Evolutionary conservation across 345 rosid species (phyloP), one percentile per base, ranked within the genome.

Genomic region (Hibiscus mutabilis): DNA sequence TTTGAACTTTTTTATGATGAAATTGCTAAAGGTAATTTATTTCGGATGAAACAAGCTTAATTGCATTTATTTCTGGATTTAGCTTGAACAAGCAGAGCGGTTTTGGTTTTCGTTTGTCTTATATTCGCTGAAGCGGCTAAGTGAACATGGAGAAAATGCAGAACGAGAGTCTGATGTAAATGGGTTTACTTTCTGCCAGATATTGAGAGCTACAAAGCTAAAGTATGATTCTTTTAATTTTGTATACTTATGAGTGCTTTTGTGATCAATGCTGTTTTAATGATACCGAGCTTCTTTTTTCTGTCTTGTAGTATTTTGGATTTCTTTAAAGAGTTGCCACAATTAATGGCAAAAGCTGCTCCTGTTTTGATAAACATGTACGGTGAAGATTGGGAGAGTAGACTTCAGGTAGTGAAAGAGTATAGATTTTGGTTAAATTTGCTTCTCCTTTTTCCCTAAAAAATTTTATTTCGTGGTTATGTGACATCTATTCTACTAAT

Each of bases 281-380:
- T 51, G 72, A 6, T 18, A 35, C 16, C 64, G 6, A 42, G 13
- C 60, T 44, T 59, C 29, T 60, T 55, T 74, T 37, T 58, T 25
- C n/a, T 58, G 21, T 79, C 65, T 74, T 73, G 42, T 85, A 92
- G 99, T 70, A 78, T 95, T 40, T 82, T 84, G 57, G 96, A 92
- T 75, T 95, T 95, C 75, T 92, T 95, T 73, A 87, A 81, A 76
- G 97, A 95, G 84, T 82, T 90, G 44, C 97, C 95, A 73, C 99
- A 92, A 70, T 92, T 87, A 87, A 79, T 87, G 72, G 84, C 86
- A 70, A 95, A 95, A 84, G 89, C 93, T 62, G 91, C 86, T 79
- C 84, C 93, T 74, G 79, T 89, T 6, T 75, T 95, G 58, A 76
- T 85, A 73, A 80, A 80, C 46, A 70, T 80, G 40, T 86, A 87